phyloP scores from a whole-genome alignment of 1,284 basidiomycete species.

The Pseudozyma hubeiensis region DNA sequence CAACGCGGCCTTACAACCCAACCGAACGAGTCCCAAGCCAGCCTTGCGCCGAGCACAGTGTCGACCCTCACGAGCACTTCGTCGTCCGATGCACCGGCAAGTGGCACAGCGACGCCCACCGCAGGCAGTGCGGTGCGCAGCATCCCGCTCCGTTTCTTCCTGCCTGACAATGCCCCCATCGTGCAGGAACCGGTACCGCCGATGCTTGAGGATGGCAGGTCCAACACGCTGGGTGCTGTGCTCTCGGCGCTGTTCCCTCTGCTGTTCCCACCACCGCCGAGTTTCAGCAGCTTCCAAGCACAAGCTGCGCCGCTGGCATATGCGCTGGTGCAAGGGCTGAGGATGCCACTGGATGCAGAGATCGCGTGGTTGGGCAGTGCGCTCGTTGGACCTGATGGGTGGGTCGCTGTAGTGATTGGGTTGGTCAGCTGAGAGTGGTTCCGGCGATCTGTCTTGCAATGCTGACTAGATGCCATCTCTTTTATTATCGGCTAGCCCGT shows the following conservation, averaged over 20 bases:
- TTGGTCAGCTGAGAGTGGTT: constrained; percentile 7
- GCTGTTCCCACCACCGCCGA: constrained; percentile 70
- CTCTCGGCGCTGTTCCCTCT: constrained; percentile 70
- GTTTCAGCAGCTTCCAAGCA: constrained; percentile 46
- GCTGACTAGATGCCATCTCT: no score
- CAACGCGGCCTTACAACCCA: constrained; percentile 41
- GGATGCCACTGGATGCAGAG: constrained; percentile 84
- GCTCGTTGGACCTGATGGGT: constrained; percentile 90
- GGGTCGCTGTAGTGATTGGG: constrained; percentile 71
- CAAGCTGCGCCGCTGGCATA: constrained; percentile 69
- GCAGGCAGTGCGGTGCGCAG: constrained; percentile 30
- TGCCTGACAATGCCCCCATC: constrained; percentile 85
- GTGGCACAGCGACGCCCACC: constrained; percentile 16
- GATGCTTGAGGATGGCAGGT: constrained; percentile 65
- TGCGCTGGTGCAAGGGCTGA: constrained; percentile 87
- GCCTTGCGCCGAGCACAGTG: constrained; percentile 37
- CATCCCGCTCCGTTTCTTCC: constrained; percentile 80
- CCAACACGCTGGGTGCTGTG: constrained; percentile 70
- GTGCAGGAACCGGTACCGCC: constrained; percentile 89
- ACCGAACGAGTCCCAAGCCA: constrained; percentile 41
- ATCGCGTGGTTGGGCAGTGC: constrained; percentile 92
- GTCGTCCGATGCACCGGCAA: constrained; percentile 29
- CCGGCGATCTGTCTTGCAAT: no score
- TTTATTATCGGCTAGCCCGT: no score
- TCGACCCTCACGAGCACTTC: constrained; percentile 40